Evolutionary conservation across 2,329 filamentous ascomycete species (phyloP).

Genomic region (Albifimbria verrucaria): DNA sequence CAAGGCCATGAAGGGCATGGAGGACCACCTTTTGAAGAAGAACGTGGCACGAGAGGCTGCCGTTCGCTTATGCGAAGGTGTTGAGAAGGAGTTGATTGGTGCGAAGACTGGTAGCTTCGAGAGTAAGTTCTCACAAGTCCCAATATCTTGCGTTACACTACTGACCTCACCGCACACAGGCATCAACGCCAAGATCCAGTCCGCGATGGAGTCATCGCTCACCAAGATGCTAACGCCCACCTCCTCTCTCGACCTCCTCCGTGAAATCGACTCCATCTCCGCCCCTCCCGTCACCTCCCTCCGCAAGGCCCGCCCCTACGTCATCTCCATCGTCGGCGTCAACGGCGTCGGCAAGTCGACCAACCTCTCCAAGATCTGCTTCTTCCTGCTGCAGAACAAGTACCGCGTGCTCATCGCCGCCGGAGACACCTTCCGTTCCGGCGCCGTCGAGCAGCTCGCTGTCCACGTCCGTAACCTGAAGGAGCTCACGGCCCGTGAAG

Average conservation of each 20-base stretch:
- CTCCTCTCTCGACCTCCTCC: constrained; percentile 87
- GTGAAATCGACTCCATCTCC: constrained; percentile 81
- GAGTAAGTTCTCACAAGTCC: constrained; percentile 35
- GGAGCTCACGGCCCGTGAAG: constrained; percentile 81
- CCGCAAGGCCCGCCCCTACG: constrained; percentile 74
- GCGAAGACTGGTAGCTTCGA: constrained; percentile 92
- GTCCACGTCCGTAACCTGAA: constrained; percentile 93
- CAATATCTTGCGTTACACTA: neutral
- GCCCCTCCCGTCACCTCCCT: constrained; percentile 62
- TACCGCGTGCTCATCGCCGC: constrained; percentile 93
- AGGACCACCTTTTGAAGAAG: constrained; percentile 90
- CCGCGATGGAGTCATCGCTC: constrained; percentile 87
- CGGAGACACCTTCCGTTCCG: constrained; percentile 94
- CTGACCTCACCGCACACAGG: constrained; percentile 32
- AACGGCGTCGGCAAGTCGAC: constrained; percentile 99
- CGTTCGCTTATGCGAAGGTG: constrained; percentile 83
- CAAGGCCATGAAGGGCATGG: constrained; percentile 93
- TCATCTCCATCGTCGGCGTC: constrained; percentile 96
- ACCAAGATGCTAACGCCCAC: constrained; percentile 96
- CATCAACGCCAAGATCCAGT: constrained; percentile 77
- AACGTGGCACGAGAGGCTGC: constrained; percentile 96
- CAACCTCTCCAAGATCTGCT: constrained; percentile 96
- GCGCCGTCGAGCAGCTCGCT: constrained; percentile 92
- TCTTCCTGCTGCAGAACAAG: constrained; percentile 95
- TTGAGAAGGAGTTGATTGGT: constrained; percentile 84